These are phyloP conservation scores for Saccharomycopsis oosterbeekiorum DNA, from an alignment of 805 yeast species.

Conservation along the genomic window DNA sequence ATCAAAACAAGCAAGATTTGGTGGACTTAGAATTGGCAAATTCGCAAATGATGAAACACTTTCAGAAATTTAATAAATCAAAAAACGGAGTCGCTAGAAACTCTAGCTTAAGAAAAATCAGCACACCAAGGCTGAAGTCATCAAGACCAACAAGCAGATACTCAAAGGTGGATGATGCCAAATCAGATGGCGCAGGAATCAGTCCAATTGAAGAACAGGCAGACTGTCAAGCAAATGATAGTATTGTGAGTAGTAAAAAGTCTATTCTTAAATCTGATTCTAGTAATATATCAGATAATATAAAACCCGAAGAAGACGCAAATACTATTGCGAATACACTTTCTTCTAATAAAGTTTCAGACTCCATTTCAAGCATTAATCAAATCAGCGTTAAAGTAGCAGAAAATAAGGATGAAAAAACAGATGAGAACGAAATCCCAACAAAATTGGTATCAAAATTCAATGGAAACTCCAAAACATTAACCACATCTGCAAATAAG, in stretches of 20 bases:
- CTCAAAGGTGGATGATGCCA: background rate
- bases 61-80: conserved; percentile 16
- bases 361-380: background rate
- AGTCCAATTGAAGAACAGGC: background rate
- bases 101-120: background rate
- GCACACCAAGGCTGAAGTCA: conserved; percentile 3
- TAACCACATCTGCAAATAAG: background rate
- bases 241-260: background rate
- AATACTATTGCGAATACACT: background rate
- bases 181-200: background rate
- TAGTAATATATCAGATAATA: background rate
- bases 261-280: background rate
- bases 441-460: background rate
- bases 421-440: background rate
- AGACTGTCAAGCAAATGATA: background rate
- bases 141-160: background rate
- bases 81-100: conserved; percentile 2
- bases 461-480: background rate
- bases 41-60: conserved; percentile 14
- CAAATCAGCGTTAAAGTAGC: background rate
- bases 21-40: conserved; percentile 18
- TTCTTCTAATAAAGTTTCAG: background rate
- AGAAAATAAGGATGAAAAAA: background rate
- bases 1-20: conserved; percentile 18
- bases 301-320: background rate